Evolutionary conservation across 1,284 basidiomycete genomes (phyloP).

Genomic region (Trichosporon coremiiforme): DNA sequence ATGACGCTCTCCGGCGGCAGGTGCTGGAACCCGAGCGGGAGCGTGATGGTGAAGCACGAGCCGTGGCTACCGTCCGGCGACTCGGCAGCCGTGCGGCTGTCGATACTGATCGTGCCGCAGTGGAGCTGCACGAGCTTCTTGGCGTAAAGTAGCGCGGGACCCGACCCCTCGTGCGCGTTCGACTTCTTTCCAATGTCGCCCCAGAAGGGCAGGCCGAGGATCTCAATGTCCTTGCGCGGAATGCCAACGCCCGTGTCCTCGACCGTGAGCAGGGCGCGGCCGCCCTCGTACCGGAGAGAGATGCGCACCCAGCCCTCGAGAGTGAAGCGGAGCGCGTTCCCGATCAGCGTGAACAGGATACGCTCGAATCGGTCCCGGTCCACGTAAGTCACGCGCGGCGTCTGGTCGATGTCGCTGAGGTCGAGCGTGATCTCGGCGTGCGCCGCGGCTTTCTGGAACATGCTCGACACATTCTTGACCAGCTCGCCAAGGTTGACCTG

Average conservation of each 20-base stretch:
- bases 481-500: slow-evolving; percentile 51
- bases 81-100: not conserved
- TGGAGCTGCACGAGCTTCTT: slow-evolving; percentile 14
- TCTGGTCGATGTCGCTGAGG: slow-evolving; percentile 50
- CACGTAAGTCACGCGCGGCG: slow-evolving; percentile 47
- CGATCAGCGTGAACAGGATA: slow-evolving; percentile 52
- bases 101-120: slow-evolving; percentile 2
- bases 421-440: slow-evolving; percentile 44
- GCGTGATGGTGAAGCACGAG: not conserved
- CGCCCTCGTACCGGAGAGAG: not conserved
- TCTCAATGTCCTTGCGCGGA: not conserved
- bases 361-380: slow-evolving; percentile 42
- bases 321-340: slow-evolving; percentile 26
- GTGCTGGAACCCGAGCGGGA: slow-evolving; percentile 42
- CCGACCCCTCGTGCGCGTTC: not conserved
- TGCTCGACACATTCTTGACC: slow-evolving; percentile 53
- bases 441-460: slow-evolving; percentile 52
- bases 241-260: not conserved
- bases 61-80: not conserved
- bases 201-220: slow-evolving; percentile 3
- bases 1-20: slow-evolving; percentile 43
- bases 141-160: not conserved
- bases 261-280: not conserved
- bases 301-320: not conserved
- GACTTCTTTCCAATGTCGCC: slow-evolving; percentile 13